Percentiles rank a stretch among this genome's conserved stretches.
phyloP scores from a whole-genome alignment of 306 rosid genomes.

The Prunus mira region DNA sequence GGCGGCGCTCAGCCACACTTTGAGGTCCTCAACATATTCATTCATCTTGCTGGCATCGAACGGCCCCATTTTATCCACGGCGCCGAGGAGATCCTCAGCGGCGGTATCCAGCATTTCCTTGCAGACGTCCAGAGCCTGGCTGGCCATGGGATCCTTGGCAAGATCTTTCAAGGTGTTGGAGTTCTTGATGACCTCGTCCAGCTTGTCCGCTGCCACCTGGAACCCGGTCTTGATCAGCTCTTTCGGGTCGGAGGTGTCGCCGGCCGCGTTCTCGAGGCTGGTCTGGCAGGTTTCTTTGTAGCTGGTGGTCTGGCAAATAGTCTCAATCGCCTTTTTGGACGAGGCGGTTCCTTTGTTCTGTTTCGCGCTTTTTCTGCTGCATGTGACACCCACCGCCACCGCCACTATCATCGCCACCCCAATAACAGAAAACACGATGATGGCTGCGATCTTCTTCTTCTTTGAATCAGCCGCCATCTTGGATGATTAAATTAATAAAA shows the following conservation, averaged over 20 bases:
- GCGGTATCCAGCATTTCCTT: constrained; percentile 47
- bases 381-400: constrained; percentile 31
- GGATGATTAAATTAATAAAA: background rate
- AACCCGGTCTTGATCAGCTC: constrained; percentile 44
- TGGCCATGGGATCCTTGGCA: constrained; percentile 48
- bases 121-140: constrained; percentile 51
- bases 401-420: constrained; percentile 48
- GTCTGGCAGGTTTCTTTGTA: constrained; percentile 49
- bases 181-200: constrained; percentile 24
- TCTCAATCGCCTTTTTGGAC: constrained; percentile 19
- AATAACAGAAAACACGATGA: constrained; percentile 29
- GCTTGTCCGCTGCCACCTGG: constrained; percentile 15
- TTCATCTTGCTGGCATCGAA: constrained; percentile 26
- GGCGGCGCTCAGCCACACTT: constrained; percentile 61
- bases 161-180: constrained; percentile 27
- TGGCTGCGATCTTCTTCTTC: constrained; percentile 37
- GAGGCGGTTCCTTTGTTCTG: background rate
- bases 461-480: constrained; percentile 14
- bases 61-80: constrained; percentile 26
- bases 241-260: constrained; percentile 30
- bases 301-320: constrained; percentile 50
- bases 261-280: constrained; percentile 13
- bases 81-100: constrained; percentile 35
- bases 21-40: constrained; percentile 45
- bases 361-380: background rate